Conservation (phyloP, 2,329 filamentous ascomycete genomes). For the Claviceps sp. region DNA sequence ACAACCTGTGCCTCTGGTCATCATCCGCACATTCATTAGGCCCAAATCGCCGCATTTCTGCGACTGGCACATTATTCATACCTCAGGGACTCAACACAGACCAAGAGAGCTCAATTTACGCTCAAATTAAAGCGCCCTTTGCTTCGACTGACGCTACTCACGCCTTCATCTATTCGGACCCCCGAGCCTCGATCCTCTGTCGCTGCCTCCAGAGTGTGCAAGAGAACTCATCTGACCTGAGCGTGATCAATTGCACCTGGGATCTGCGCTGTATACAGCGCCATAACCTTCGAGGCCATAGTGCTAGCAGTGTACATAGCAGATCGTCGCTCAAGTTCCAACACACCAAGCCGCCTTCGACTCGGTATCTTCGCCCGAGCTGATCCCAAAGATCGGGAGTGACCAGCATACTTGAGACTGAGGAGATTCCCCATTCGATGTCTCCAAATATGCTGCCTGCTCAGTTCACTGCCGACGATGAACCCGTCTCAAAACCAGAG, state of each 20-base stretch:
- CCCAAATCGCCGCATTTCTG: not conserved
- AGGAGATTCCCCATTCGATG: conserved; percentile 14
- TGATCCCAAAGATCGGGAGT: not conserved
- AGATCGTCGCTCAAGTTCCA: not conserved
- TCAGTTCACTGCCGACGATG: not conserved
- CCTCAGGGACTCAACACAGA: not conserved
- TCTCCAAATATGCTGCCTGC: conserved; percentile 14
- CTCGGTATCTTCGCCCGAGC: conserved; percentile 6
- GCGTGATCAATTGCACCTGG: not conserved
- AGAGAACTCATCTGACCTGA: not conserved
- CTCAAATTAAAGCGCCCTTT: not conserved
- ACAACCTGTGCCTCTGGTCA: not conserved
- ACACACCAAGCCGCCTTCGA: conserved; percentile 11
- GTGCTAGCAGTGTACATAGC: not conserved
- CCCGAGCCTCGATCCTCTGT: not conserved
- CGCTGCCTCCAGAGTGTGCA: not conserved
- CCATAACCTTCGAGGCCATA: not conserved
- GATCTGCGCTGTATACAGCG: conserved; percentile 6
- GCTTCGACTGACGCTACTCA: not conserved
- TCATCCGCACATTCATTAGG: not conserved
- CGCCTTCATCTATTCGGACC: not conserved
- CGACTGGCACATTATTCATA: not conserved
- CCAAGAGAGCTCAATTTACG: not conserved
- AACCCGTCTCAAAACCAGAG: not conserved
- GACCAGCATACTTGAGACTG: not conserved